Evolutionary conservation across 768 basidiomycete genomes (phyloP).

Genomic region (Termitomyces titanicus): DNA sequence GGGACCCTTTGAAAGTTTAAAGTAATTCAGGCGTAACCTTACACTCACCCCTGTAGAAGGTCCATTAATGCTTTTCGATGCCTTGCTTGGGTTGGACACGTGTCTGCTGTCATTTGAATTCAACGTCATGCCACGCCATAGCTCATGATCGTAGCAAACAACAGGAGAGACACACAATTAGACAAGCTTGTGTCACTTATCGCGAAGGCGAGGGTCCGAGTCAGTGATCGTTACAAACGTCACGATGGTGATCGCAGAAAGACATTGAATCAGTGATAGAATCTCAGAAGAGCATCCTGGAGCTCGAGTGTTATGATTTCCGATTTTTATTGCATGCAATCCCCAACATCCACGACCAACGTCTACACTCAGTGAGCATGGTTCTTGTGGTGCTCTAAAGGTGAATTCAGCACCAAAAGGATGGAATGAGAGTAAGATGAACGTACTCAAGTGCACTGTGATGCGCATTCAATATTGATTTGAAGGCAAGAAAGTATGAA

Average conservation of each 20-base stretch:
- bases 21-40: too few species aligned
- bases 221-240: too few species aligned
- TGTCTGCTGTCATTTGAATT: too few species aligned
- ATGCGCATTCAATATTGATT: conserved; percentile 6
- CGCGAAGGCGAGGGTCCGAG: too few species aligned
- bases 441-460: conserved; percentile 83
- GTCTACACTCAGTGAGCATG: conserved; percentile 59
- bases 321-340: conserved; percentile 12
- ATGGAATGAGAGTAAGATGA: background rate
- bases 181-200: too few species aligned
- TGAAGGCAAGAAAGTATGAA: conserved; percentile 10
- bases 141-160: too few species aligned
- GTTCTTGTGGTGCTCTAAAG: conserved; percentile 86
- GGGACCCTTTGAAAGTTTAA: too few species aligned
- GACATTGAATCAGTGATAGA: background rate
- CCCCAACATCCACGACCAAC: conserved; percentile 6
- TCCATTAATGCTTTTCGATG: too few species aligned
- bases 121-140: too few species aligned
- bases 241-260: background rate
- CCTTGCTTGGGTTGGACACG: too few species aligned
- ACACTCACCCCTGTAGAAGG: too few species aligned
- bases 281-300: background rate
- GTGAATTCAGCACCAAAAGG: conserved; percentile 19
- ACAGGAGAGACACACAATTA: too few species aligned
- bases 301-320: background rate